Evolutionary conservation across 129 eudicot genomes (phyloP).

Genomic region (Pittosporum tobira): DNA sequence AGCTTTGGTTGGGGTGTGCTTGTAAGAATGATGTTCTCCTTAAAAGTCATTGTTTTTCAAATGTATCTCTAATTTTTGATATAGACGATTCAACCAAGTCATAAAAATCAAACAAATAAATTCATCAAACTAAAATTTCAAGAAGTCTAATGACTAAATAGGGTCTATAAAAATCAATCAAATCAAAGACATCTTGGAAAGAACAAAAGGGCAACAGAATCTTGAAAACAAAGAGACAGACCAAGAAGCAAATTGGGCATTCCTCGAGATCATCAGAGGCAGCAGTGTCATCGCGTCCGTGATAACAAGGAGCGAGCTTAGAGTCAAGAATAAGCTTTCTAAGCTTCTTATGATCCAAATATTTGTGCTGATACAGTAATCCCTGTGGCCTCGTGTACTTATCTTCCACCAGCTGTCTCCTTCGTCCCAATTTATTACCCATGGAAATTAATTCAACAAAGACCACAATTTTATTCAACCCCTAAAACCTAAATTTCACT

Average conservation of each 20-base stretch:
- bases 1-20: too few species aligned
- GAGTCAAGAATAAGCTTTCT: conserved; percentile 93
- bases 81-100: too few species aligned
- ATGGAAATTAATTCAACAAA: conserved; percentile 25
- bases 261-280: conserved; percentile 91
- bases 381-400: conserved; percentile 97
- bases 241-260: conserved; percentile 99
- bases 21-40: too few species aligned
- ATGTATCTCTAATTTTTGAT: too few species aligned
- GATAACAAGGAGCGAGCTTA: conserved; percentile 91
- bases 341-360: conserved; percentile 96
- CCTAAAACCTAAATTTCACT: conserved; percentile 26
- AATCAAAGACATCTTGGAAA: neutral
- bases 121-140: too few species aligned
- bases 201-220: neutral
- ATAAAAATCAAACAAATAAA: too few species aligned
- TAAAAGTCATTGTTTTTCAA: too few species aligned
- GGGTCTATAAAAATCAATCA: neutral
- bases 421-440: conserved; percentile 95
- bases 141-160: neutral
- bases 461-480: neutral
- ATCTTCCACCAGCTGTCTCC: conserved; percentile 84
- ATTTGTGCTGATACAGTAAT: conserved; percentile 82
- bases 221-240: conserved; percentile 23
- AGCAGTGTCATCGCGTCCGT: conserved; percentile 81